These are phyloP conservation scores for Schizochytrium sp. DNA, from an alignment of 108 stramenopile genomes.

Conservation along the genomic window DNA sequence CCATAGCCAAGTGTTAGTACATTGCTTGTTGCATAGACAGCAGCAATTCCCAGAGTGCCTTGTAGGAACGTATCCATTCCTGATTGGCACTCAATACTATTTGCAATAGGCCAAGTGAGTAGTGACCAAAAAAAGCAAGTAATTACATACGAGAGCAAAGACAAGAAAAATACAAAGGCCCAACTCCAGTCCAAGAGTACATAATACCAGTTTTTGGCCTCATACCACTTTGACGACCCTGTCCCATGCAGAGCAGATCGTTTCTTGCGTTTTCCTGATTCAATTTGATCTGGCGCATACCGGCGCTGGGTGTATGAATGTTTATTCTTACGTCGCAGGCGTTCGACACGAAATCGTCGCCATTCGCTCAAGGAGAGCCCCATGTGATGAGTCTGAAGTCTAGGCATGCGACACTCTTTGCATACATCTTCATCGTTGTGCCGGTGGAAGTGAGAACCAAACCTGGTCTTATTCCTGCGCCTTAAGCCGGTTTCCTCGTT, in stretches of 20 bases:
- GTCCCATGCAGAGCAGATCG: background rate
- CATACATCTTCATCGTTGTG: background rate
- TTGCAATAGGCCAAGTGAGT: background rate
- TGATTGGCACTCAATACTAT: conserved; percentile 21
- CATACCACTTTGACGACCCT: conserved; percentile 22
- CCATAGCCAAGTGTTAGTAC: conserved; percentile 5
- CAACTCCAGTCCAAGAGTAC: conserved; percentile 6
- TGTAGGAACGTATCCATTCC: background rate
- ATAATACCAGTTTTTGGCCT: conserved; percentile 36
- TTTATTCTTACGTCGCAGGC: background rate
- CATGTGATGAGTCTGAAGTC: background rate
- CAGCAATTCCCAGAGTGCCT: conserved; percentile 1
- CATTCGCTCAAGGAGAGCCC: background rate
- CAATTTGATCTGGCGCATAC: background rate
- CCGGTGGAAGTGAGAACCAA: background rate
- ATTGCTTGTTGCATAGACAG: conserved; percentile 2
- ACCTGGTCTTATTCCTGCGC: too few relatives aligned
- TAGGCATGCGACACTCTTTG: too few relatives aligned
- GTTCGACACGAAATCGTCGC: background rate
- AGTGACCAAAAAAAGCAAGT: conserved; percentile 13
- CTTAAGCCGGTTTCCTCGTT: too few relatives aligned
- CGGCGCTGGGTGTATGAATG: background rate
- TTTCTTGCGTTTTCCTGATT: conserved; percentile 14
- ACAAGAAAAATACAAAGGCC: conserved; percentile 29
- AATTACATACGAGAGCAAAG: background rate